Base-by-base conservation (phyloP, 108 stramenopile species). In the Parietichytrium sp. region DNA sequence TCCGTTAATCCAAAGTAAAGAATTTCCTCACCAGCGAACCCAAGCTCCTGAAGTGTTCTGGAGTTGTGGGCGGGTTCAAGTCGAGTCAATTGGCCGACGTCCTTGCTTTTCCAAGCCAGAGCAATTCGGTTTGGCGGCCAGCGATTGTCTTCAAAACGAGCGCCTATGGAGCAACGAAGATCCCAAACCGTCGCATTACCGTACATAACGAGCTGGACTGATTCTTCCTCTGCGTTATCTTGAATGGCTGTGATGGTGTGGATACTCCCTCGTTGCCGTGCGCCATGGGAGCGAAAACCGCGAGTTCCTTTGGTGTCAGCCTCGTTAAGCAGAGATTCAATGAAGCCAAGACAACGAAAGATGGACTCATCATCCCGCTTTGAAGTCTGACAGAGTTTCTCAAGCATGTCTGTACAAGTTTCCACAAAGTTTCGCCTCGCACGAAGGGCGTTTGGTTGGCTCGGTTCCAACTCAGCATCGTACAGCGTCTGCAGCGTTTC, bases 11-110 rank as follows among this genome's bases (percentile, higher is more conserved):
- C 4, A 25, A 72, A 72, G 38, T 23, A 2, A n/a, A 72, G 55
- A 18, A n/a, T 72, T n/a, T 72, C 55, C 6, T 31, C 18, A 10
- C n/a, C 0, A 42, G 31, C 4, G 2, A 72, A 72, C n/a, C 55
- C 55, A 20, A 72, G 55, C 36, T 72, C 55, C 6, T 31, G 38
- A 16, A 72, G 55, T n/a, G 55, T 72, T 20, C 38, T 72, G 13
- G 55, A 29, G 30, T 72, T 72, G n/a, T n/a, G n/a, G n/a, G n/a
- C n/a, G n/a, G n/a, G n/a, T 20, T 72, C 55, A n/a, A 42, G 38
- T n/a, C 20, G 20, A 4, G 38, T 42, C 6, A 72, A 10, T n/a
- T 16, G 55, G 4, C 13, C 55, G 6, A 6, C 13, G 7, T 72
- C 55, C 15, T 42, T 42, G 0, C 55, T n/a, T 10, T 31, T n/a